These are phyloP conservation scores for Kernera saxatilis DNA, from an alignment of 345 rosid genomes.

Conservation along the genomic window DNA sequence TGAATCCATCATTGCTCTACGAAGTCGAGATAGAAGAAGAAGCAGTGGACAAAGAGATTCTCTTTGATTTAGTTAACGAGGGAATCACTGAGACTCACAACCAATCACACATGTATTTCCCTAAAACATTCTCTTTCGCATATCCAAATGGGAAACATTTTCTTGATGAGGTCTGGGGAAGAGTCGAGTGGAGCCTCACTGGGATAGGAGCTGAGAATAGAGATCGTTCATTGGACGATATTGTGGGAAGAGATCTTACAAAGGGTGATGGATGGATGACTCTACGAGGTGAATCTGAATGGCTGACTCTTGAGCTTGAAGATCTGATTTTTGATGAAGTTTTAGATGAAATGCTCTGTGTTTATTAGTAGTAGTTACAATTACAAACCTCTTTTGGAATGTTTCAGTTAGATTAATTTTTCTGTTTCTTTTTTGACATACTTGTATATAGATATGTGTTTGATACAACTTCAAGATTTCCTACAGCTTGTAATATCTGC, in stretches of 20 bases:
- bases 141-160: constrained; percentile 40
- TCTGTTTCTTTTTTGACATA: not conserved
- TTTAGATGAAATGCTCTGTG: constrained; percentile 40
- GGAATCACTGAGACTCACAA: constrained; percentile 45
- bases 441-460: not conserved
- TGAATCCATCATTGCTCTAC: constrained; percentile 55
- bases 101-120: constrained; percentile 48
- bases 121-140: constrained; percentile 39
- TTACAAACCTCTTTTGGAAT: not conserved
- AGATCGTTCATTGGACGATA: constrained; percentile 50
- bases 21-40: constrained; percentile 39
- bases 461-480: not conserved
- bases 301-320: constrained; percentile 66
- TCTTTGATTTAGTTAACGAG: constrained; percentile 62
- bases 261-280: constrained; percentile 65
- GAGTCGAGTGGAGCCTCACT: constrained; percentile 36
- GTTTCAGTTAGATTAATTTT: not conserved
- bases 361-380: not conserved
- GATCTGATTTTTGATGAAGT: constrained; percentile 61
- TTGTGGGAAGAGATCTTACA: constrained; percentile 48
- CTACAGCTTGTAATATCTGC: not conserved
- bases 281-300: constrained; percentile 48
- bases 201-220: constrained; percentile 30
- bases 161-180: constrained; percentile 64
- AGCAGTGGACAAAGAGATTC: constrained; percentile 39